phyloP scores from a whole-genome alignment of 176 grass and related monocot species.

The Alloteropsis semialata region DNA sequence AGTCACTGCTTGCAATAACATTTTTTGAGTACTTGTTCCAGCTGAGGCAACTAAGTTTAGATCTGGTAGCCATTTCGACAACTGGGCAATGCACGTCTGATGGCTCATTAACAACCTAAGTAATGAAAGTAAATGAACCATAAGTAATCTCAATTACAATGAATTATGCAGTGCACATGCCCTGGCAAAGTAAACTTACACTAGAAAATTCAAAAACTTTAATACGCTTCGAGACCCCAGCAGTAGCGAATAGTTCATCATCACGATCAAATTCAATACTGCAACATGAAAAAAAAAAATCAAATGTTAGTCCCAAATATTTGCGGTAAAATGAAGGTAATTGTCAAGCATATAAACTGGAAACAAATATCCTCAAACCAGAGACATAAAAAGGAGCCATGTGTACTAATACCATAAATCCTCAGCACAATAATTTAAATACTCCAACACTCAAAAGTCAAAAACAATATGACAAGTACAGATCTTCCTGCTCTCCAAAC shows the following conservation, averaged over 20 bases:
- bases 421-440: not conserved
- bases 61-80: conserved; percentile 94
- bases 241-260: conserved; percentile 96
- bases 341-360: not conserved
- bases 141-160: conserved; percentile 5
- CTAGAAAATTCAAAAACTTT: conserved; percentile 98
- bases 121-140: conserved; percentile 15
- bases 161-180: not conserved
- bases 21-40: conserved; percentile 99
- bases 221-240: conserved; percentile 97
- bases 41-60: conserved; percentile 98
- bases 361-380: conserved; percentile 16
- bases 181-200: conserved; percentile 45
- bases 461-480: conserved; percentile 1
- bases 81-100: conserved; percentile 92
- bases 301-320: conserved; percentile 6
- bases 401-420: not conserved
- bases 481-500: not conserved
- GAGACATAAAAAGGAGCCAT: not conserved
- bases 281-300: conserved; percentile 35
- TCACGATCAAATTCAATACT: conserved; percentile 99
- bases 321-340: not conserved
- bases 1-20: conserved; percentile 99
- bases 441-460: not conserved
- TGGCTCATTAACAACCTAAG: conserved; percentile 89